Base-by-base conservation (phyloP, 225 moss, liverwort and hornwort genomes). In the Climacium dendroides region DNA sequence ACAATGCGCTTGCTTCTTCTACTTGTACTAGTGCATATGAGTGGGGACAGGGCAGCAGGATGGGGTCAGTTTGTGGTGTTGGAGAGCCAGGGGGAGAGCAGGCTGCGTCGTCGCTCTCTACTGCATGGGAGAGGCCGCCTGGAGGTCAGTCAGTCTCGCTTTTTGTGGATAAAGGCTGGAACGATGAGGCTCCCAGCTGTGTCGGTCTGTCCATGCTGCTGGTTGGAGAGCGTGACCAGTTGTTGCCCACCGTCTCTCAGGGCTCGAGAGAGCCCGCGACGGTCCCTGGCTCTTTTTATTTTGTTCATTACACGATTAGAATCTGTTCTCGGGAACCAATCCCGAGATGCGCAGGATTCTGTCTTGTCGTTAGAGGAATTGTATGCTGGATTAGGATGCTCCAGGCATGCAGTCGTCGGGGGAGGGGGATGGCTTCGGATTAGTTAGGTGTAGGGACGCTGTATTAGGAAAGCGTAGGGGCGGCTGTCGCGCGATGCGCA, bases 101-200 rank as follows among this genome's bases (percentile, higher is more conserved):
- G 86, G 88, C 85, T 65, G 90, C 92, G 88, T 90, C 91, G 83
- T 92, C 90, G 82, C 92, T 88, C 87, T 92, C 92, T 83, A 75
- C 90, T 83, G 90, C 90, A 84, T 92, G 92, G 88, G 84, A 88
- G 86, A 88, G 91, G 82, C 91, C 89, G 88, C 81, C 50, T 87
- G 89, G 91, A 94, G 92, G 91, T 94, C 91, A 92, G 92, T 94
- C 87, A 87, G 91, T 91, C 80, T 85, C 87, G 92, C 69, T 86
- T 85, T 89, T 48, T 74, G 77, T 67, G 93, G 76, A 26, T 54
- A 43, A 50, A 17, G 48, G 62, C 74, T 64, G 76, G 39, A 79
- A 87, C 89, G 87, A 85, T 78, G 87, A 86, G 80, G 80, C 86
- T 86, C 35, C 79, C 85, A 69, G 93, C 83, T 86, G 74, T 65